phyloP scores from a whole-genome alignment of 305 asterid genomes.

The Fraxinus paxiana region DNA sequence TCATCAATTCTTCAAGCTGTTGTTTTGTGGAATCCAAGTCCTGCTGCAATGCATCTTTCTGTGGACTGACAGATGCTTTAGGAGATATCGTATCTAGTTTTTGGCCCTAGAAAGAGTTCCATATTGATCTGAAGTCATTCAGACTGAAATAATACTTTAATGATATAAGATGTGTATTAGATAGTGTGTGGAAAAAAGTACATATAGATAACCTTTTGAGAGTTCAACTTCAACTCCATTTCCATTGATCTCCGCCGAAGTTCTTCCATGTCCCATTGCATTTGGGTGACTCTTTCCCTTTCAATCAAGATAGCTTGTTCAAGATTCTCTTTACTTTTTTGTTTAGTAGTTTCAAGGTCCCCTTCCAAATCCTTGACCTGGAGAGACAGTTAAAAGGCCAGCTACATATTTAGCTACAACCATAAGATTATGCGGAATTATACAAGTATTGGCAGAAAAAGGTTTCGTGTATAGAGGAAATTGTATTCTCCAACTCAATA shows the following conservation, averaged over 20 bases:
- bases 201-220: conserved; percentile 52
- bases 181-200: background rate
- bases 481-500: conserved; percentile 6
- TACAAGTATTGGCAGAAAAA: background rate
- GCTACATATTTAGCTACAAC: conserved; percentile 3
- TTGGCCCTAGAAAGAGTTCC: conserved; percentile 38
- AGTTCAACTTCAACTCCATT: conserved; percentile 73
- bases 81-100: conserved; percentile 32
- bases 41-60: conserved; percentile 44
- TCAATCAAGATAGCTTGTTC: conserved; percentile 85
- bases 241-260: conserved; percentile 72
- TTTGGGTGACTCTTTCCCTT: conserved; percentile 89
- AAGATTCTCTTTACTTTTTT: conserved; percentile 81
- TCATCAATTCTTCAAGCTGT: conserved; percentile 57
- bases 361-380: conserved; percentile 97
- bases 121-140: conserved; percentile 13
- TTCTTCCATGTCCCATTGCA: conserved; percentile 99
- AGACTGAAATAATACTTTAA: conserved; percentile 11
- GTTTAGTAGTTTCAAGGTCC: conserved; percentile 85
- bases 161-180: background rate
- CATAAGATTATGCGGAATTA: background rate
- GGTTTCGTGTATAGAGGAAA: background rate
- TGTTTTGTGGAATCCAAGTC: conserved; percentile 59
- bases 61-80: conserved; percentile 32
- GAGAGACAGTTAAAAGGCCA: conserved; percentile 19